Evolutionary conservation across 768 basidiomycete species (phyloP).

Genomic region (Epithele typhae): DNA sequence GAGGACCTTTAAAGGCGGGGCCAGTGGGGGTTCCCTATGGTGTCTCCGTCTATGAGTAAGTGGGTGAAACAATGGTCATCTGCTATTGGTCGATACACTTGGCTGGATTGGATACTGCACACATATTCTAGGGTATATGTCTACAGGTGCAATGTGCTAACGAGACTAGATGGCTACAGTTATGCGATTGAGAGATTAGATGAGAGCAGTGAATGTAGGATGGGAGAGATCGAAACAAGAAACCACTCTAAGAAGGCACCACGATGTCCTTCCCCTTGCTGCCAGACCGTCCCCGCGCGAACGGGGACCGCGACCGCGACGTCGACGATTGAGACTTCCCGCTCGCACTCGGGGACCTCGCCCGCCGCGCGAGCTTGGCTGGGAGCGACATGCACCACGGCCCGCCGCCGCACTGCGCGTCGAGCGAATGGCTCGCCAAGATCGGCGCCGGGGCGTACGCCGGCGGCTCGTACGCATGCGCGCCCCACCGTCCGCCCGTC

Average conservation of each 20-base stretch:
- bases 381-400: constrained; percentile 7
- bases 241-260: not conserved
- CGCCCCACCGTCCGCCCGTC: too few relatives aligned
- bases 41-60: too few relatives aligned
- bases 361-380: not conserved
- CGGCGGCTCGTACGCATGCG: too few relatives aligned
- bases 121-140: constrained; percentile 7
- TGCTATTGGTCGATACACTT: too few relatives aligned
- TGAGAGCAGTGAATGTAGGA: too few relatives aligned
- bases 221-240: too few relatives aligned
- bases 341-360: too few relatives aligned
- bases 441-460: not conserved
- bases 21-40: too few relatives aligned
- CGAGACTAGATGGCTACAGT: too few relatives aligned
- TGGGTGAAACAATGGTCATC: too few relatives aligned
- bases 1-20: too few relatives aligned
- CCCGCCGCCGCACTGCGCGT: constrained; percentile 4
- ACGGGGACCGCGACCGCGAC: not conserved
- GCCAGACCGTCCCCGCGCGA: not conserved
- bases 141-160: not conserved
- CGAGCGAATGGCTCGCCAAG: constrained; percentile 10
- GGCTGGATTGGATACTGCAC: constrained; percentile 10
- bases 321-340: not conserved
- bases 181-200: too few relatives aligned
- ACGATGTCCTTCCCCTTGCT: not conserved